phyloP scores from a whole-genome alignment of 192 early-diverging fungal genomes.

The Backusella macrospora region DNA sequence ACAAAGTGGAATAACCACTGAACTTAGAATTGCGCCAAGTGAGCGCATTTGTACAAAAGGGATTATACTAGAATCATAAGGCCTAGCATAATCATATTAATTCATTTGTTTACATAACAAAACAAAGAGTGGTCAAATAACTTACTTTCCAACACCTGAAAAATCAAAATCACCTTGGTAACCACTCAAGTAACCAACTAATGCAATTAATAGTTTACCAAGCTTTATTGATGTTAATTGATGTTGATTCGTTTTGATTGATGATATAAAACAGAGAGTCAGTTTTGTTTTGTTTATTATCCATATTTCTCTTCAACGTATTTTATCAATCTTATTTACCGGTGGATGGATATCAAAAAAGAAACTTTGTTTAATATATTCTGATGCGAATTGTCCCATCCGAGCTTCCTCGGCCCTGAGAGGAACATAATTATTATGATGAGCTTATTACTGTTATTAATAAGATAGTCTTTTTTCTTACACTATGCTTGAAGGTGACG shows the following conservation, averaged over 20 bases:
- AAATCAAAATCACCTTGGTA: constrained; percentile 92
- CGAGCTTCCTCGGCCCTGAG: constrained; percentile 94
- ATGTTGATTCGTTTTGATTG: too few relatives aligned
- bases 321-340: constrained; percentile 52
- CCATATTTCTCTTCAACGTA: too few relatives aligned
- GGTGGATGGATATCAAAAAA: constrained; percentile 95
- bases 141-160: constrained; percentile 80
- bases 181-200: constrained; percentile 74
- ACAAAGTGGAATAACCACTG: constrained; percentile 75
- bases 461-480: constrained; percentile 32
- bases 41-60: constrained; percentile 86
- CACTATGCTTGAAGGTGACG: constrained; percentile 52
- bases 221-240: constrained; percentile 7
- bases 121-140: background rate
- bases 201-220: constrained; percentile 42
- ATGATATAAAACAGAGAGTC: too few relatives aligned
- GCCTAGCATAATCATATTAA: constrained; percentile 60
- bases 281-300: too few relatives aligned
- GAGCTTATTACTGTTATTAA: background rate
- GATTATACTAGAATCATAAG: constrained; percentile 62
- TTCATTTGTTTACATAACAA: constrained; percentile 1
- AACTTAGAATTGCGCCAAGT: constrained; percentile 74
- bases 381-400: constrained; percentile 89
- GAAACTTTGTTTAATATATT: constrained; percentile 83
- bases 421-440: background rate